These are phyloP conservation scores for Colletotrichum lentis DNA, from an alignment of 2,329 filamentous ascomycete species.

Conservation along the genomic window DNA sequence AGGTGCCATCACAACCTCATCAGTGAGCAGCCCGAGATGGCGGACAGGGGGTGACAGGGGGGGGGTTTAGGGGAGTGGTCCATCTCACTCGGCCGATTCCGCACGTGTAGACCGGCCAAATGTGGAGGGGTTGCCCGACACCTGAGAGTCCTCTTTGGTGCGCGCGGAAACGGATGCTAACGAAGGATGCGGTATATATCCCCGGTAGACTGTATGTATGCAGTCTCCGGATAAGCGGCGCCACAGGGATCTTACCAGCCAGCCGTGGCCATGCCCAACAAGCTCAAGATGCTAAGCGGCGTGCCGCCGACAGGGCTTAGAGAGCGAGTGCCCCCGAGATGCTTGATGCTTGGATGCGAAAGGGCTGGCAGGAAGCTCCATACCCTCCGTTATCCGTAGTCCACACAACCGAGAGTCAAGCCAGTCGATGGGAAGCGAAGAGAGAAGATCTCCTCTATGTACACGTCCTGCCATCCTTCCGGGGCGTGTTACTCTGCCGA, in stretches of 20 bases:
- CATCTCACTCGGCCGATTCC: slow-evolving; percentile 20
- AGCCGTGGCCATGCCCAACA: background rate
- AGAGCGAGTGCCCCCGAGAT: background rate
- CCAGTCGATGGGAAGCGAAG: too few species aligned
- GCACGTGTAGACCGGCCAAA: slow-evolving; percentile 26
- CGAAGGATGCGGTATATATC: slow-evolving; percentile 15
- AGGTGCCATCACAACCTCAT: background rate
- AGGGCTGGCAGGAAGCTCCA: background rate
- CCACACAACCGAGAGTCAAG: too few species aligned
- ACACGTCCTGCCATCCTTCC: background rate
- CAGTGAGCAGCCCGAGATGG: slow-evolving; percentile 10
- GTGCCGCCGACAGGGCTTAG: slow-evolving; percentile 22
- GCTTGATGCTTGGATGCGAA: slow-evolving; percentile 3
- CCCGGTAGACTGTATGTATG: slow-evolving; percentile 3
- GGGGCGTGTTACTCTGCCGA: slow-evolving; percentile 17
- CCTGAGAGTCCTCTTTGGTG: background rate
- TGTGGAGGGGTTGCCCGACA: slow-evolving; percentile 6
- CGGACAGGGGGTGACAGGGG: background rate
- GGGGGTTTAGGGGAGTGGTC: background rate
- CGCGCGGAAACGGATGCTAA: slow-evolving; percentile 3
- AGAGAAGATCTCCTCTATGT: slow-evolving; percentile 8
- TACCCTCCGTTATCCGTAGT: background rate
- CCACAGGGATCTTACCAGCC: background rate
- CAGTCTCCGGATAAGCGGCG: slow-evolving; percentile 4
- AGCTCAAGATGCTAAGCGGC: slow-evolving; percentile 25